Conservation (phyloP, 2,329 filamentous ascomycete species). For the Rosellinia necatrix region DNA sequence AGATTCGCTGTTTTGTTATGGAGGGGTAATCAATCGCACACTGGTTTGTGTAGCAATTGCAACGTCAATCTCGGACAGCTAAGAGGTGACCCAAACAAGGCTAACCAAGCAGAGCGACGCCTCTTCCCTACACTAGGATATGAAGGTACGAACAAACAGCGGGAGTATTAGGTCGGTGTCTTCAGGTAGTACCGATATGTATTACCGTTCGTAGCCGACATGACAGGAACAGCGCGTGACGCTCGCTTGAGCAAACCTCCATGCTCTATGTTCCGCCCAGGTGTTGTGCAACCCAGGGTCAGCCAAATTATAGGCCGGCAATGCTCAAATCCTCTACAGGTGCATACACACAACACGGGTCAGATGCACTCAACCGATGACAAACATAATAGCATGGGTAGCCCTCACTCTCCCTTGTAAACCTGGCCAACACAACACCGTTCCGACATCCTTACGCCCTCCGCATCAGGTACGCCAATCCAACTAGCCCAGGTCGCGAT, state of each 20-base stretch:
- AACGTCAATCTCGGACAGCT: constrained; percentile 6
- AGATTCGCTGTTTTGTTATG: constrained; percentile 2
- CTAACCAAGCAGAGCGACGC: constrained; percentile 1
- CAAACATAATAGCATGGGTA: background rate
- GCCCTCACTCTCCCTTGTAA: too few species aligned
- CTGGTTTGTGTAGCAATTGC: constrained; percentile 20
- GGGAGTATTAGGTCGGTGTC: background rate
- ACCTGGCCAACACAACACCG: too few species aligned
- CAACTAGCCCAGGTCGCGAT: too few species aligned
- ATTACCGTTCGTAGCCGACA: constrained; percentile 14
- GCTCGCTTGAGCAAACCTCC: constrained; percentile 12
- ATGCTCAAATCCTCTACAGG: background rate
- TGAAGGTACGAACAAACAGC: background rate
- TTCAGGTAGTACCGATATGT: constrained; percentile 13
- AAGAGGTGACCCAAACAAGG: constrained; percentile 5
- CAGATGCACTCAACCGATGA: background rate
- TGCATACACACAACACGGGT: background rate
- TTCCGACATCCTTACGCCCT: too few species aligned
- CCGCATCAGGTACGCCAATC: too few species aligned
- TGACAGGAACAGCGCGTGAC: constrained; percentile 12
- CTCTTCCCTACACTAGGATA: constrained; percentile 10
- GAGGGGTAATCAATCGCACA: constrained; percentile 1
- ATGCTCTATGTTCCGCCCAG: background rate
- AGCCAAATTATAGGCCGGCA: constrained; percentile 3
- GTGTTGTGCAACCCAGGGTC: constrained; percentile 8